Percentiles rank a stretch among this genome's conserved stretches.
Conservation (phyloP, 441 rosid genomes). For the Theobroma grandiflorum region DNA sequence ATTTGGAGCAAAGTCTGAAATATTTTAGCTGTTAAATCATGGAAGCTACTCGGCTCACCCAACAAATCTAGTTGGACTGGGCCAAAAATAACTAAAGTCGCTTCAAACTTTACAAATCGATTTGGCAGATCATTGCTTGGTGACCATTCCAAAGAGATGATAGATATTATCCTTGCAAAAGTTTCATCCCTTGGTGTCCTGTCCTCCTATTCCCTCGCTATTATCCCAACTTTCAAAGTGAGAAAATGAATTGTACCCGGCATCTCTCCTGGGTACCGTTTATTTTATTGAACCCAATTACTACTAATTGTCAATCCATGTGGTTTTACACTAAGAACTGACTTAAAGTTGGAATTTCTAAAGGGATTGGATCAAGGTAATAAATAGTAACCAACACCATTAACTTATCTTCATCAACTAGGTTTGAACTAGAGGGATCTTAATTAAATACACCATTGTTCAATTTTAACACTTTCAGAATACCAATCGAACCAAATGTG, state of each 20-base stretch:
- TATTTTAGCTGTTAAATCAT: neutral
- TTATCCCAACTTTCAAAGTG: constrained; percentile 17
- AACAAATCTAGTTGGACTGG: neutral
- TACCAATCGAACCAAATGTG: neutral
- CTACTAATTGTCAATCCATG: neutral
- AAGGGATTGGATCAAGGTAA: neutral
- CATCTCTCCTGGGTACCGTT: constrained; percentile 24
- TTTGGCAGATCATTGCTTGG: constrained; percentile 9
- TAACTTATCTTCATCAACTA: neutral
- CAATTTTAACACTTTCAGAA: neutral
- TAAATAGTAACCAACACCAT: neutral
- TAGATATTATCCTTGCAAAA: constrained; percentile 22
- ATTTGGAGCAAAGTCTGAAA: neutral
- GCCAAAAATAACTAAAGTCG: neutral
- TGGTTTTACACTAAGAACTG: neutral
- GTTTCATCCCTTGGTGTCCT: neutral
- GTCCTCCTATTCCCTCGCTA: neutral
- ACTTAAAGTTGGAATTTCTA: neutral
- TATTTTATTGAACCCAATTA: neutral
- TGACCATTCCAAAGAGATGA: constrained; percentile 15
- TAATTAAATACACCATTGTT: neutral
- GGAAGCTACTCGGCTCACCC: neutral
- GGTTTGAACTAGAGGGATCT: neutral
- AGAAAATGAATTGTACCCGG: constrained; percentile 17
- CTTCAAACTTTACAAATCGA: neutral